Evolutionary conservation across 805 yeast species (phyloP).

Genomic region (Saccharomycopsis javanensis): DNA sequence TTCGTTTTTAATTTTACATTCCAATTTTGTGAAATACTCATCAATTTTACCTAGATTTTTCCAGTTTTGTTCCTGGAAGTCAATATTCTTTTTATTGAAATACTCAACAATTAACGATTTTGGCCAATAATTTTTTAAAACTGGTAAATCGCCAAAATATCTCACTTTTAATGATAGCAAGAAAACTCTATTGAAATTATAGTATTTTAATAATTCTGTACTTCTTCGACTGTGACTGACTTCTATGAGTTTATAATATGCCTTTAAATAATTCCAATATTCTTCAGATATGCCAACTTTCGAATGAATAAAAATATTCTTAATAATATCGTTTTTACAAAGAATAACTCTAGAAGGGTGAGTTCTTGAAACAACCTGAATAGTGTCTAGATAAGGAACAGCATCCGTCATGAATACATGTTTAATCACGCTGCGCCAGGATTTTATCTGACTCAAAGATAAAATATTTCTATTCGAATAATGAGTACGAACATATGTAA

Average conservation of each 20-base stretch:
- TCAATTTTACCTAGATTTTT: background rate
- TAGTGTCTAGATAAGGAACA: background rate
- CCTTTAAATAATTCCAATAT: background rate
- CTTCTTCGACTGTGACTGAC: background rate
- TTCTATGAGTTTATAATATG: background rate
- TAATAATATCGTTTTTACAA: background rate
- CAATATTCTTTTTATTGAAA: background rate
- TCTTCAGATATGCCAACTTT: background rate
- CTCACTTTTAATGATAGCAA: background rate
- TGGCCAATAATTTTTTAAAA: conserved; percentile 1
- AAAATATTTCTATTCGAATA: background rate
- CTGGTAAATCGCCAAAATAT: background rate
- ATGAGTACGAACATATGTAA: background rate
- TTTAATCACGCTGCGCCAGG: background rate
- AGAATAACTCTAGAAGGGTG: background rate
- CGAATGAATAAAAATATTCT: background rate
- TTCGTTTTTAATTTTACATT: background rate
- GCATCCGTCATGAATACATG: background rate
- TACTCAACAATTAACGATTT: background rate
- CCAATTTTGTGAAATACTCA: background rate
- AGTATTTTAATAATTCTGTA: background rate
- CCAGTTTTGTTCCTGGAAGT: background rate
- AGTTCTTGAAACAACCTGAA: background rate
- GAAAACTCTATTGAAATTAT: background rate
- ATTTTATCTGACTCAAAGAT: background rate